Conservation (phyloP, 2,329 filamentous ascomycete species). For the Sclerotinia borealis region DNA sequence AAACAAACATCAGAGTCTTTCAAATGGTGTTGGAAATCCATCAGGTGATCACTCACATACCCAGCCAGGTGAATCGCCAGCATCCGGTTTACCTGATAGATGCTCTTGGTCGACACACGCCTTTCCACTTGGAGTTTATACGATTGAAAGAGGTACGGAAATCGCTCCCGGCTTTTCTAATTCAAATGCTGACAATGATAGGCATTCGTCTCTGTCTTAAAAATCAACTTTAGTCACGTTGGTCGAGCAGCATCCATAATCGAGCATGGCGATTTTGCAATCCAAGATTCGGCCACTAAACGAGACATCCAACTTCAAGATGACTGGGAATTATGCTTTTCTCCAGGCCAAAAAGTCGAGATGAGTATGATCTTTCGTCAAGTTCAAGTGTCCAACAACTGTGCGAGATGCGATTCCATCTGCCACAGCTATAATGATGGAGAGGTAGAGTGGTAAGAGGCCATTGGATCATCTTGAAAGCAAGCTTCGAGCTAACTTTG, state of each 20-base stretch:
- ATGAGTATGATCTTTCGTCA: slow-evolving; percentile 31
- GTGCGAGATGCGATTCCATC: neutral
- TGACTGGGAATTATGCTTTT: slow-evolving; percentile 27
- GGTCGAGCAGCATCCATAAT: slow-evolving; percentile 22
- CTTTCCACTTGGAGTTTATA: slow-evolving; percentile 33
- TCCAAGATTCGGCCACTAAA: slow-evolving; percentile 24
- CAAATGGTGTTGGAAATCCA: slow-evolving; percentile 24
- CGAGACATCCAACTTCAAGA: slow-evolving; percentile 21
- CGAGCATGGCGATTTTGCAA: slow-evolving; percentile 27
- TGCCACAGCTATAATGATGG: neutral
- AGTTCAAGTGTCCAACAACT: neutral
- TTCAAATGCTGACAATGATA: neutral
- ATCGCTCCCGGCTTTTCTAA: neutral
- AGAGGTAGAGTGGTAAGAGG: neutral
- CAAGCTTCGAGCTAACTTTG: neutral
- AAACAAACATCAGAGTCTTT: slow-evolving; percentile 26
- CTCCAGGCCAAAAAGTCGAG: slow-evolving; percentile 30
- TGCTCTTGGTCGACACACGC: slow-evolving; percentile 23
- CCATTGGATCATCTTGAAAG: neutral
- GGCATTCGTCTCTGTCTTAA: slow-evolving; percentile 28
- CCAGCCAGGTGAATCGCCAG: slow-evolving; percentile 29
- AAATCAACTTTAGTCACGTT: slow-evolving; percentile 22
- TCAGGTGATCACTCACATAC: slow-evolving; percentile 20
- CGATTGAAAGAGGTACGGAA: slow-evolving; percentile 21
- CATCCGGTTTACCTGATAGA: slow-evolving; percentile 32